These are phyloP conservation scores for Fereydounia khargensis DNA, from an alignment of 1,284 basidiomycete species.

Conservation along the genomic window DNA sequence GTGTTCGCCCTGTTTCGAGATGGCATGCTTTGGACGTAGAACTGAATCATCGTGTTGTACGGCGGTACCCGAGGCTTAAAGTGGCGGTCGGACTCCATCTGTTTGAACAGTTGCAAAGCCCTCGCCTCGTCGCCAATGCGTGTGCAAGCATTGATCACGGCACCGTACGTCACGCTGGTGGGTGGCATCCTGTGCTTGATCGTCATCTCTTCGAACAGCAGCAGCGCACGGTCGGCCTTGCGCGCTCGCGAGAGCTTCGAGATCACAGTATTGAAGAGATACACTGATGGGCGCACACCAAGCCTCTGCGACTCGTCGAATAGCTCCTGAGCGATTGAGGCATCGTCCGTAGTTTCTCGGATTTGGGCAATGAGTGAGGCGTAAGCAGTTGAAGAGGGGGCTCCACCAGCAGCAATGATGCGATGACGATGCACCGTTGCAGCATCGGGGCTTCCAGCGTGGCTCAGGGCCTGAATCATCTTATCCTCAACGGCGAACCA, in stretches of 20 bases:
- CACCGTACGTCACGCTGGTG: constrained; percentile 89
- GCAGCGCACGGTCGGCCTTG: constrained; percentile 50
- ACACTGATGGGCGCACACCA: constrained; percentile 44
- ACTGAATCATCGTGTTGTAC: constrained; percentile 98
- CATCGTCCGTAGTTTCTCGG: constrained; percentile 56
- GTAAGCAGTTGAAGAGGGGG: constrained; percentile 46
- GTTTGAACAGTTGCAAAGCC: constrained; percentile 78
- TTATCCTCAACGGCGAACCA: constrained; percentile 48
- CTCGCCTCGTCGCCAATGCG: constrained; percentile 83
- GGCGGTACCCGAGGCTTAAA: constrained; percentile 90
- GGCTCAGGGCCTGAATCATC: constrained; percentile 52
- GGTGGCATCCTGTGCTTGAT: constrained; percentile 63
- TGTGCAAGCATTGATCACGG: constrained; percentile 76
- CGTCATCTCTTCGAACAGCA: constrained; percentile 51
- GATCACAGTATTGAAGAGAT: constrained; percentile 55
- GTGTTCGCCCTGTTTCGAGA: constrained; percentile 65
- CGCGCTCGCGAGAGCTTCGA: constrained; percentile 55
- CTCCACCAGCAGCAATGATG: constrained; percentile 44
- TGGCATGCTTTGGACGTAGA: constrained; percentile 85
- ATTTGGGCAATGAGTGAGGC: constrained; percentile 53
- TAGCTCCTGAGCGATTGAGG: constrained; percentile 51
- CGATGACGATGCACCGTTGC: constrained; percentile 45
- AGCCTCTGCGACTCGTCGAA: constrained; percentile 54
- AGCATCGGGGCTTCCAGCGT: constrained; percentile 38
- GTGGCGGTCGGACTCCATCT: constrained; percentile 73